Evolutionary conservation across 306 rosid genomes (phyloP).

Genomic region (Cucurbita ficifolia): DNA sequence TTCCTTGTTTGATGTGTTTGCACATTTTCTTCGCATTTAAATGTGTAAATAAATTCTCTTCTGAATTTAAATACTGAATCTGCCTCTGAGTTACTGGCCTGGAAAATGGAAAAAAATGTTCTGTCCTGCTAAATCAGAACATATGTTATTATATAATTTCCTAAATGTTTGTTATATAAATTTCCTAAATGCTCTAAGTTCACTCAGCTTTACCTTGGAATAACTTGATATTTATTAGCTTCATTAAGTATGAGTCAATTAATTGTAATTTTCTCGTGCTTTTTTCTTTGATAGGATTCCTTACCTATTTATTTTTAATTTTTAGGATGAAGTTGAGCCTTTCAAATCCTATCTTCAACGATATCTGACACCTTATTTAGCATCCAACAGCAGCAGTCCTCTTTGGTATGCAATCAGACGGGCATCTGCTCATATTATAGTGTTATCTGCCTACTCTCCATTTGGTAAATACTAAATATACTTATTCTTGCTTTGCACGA

Average conservation of each 20-base stretch:
- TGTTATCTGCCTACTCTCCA: conserved; percentile 81
- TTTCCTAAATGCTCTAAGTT: background rate
- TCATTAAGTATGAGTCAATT: background rate
- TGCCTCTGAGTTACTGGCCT: background rate
- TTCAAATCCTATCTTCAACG: conserved; percentile 66
- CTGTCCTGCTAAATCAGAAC: background rate
- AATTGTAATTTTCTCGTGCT: background rate
- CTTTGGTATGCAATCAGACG: conserved; percentile 95
- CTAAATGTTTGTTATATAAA: background rate
- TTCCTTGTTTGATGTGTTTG: background rate
- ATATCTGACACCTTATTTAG: conserved; percentile 59
- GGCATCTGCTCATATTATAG: conserved; percentile 91
- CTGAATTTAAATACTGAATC: background rate
- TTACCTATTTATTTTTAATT: conserved; percentile 3
- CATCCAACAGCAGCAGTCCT: conserved; percentile 73
- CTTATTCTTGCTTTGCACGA: background rate
- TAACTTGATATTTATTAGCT: background rate
- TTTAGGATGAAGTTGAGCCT: conserved; percentile 78
- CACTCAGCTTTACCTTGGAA: background rate
- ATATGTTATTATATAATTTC: background rate
- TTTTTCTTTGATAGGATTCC: background rate
- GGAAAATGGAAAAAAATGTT: background rate
- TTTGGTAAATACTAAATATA: conserved; percentile 37
- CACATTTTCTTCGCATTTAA: background rate
- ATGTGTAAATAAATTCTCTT: background rate